Percentiles rank a stretch among this genome's conserved stretches.
These are phyloP conservation scores for Bryoerythrophyllum caledonicum DNA, from an alignment of 225 moss, liverwort and hornwort species.

Conservation along the genomic window DNA sequence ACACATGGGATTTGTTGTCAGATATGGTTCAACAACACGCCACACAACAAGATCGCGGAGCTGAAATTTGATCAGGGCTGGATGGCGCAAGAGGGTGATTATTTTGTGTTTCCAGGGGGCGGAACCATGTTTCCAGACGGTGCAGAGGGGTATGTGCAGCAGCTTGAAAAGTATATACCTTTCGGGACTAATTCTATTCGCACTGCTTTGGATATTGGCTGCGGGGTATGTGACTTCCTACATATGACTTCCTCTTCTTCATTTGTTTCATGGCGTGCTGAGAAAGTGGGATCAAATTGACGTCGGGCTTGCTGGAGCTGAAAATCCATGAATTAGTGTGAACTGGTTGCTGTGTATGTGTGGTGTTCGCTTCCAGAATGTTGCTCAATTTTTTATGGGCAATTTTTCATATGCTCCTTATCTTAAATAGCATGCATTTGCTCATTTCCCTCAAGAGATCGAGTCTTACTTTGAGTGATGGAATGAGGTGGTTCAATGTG, in stretches of 20 bases:
- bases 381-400: neutral
- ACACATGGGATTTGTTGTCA: slow-evolving; percentile 14
- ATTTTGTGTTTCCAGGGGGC: slow-evolving; percentile 63
- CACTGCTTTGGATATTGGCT: slow-evolving; percentile 64
- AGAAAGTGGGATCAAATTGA: neutral
- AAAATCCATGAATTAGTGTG: neutral
- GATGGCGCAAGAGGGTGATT: slow-evolving; percentile 62
- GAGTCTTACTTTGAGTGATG: slow-evolving; percentile 3
- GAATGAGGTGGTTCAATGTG: slow-evolving; percentile 19
- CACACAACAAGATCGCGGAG: slow-evolving; percentile 59
- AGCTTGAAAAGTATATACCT: slow-evolving; percentile 46
- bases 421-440: neutral
- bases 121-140: slow-evolving; percentile 72
- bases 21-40: slow-evolving; percentile 67
- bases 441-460: neutral
- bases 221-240: slow-evolving; percentile 47
- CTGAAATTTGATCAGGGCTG: slow-evolving; percentile 64
- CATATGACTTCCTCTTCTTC: neutral
- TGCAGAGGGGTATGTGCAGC: slow-evolving; percentile 52
- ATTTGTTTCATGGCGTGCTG: slow-evolving; percentile 1
- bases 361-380: neutral
- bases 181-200: slow-evolving; percentile 50
- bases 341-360: neutral
- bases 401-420: neutral
- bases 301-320: slow-evolving; percentile 2